Percentiles rank a stretch among this genome's conserved stretches.
Conservation (phyloP, 805 yeast genomes). For the Yamadazyma philogaea region DNA sequence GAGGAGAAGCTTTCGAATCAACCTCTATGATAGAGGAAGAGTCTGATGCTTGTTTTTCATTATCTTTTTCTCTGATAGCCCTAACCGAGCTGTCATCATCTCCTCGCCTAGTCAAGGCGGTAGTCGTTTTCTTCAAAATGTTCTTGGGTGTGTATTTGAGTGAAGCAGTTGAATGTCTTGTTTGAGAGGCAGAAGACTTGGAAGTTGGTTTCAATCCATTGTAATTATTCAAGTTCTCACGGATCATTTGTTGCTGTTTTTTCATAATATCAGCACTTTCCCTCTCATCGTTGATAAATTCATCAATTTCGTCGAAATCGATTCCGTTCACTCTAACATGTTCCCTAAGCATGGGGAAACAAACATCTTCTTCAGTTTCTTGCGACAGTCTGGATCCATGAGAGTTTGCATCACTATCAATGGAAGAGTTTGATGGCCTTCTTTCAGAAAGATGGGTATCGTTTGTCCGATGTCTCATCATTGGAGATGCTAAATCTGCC, state of each 20-base stretch:
- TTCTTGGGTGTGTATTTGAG: conserved; percentile 59
- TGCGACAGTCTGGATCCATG: conserved; percentile 76
- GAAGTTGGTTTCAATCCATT: neutral
- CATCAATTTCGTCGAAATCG: conserved; percentile 88
- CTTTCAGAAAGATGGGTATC: conserved; percentile 23
- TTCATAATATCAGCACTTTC: conserved; percentile 36
- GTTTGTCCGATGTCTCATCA: conserved; percentile 25
- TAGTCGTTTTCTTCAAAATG: conserved; percentile 19
- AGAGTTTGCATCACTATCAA: conserved; percentile 66
- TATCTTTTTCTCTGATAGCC: conserved; percentile 1
- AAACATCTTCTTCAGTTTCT: conserved; percentile 96
- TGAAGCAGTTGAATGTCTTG: conserved; percentile 40
- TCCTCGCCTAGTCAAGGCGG: neutral
- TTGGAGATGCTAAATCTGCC: conserved; percentile 26
- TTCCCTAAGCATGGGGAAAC: conserved; percentile 86
- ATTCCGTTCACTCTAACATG: conserved; percentile 64
- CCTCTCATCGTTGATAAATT: conserved; percentile 63
- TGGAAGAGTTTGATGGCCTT: conserved; percentile 35
- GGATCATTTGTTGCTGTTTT: conserved; percentile 24
- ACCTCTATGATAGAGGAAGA: conserved; percentile 10
- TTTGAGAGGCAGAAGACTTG: conserved; percentile 10
- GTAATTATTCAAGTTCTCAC: conserved; percentile 13
- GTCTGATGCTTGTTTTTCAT: conserved; percentile 10
- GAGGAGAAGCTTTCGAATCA: conserved; percentile 7
- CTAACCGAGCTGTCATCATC: conserved; percentile 1